Evolutionary conservation across 2,329 filamentous ascomycete species (phyloP), one percentile per base, ranked within the genome.

Genomic region (Alternaria sp.): DNA sequence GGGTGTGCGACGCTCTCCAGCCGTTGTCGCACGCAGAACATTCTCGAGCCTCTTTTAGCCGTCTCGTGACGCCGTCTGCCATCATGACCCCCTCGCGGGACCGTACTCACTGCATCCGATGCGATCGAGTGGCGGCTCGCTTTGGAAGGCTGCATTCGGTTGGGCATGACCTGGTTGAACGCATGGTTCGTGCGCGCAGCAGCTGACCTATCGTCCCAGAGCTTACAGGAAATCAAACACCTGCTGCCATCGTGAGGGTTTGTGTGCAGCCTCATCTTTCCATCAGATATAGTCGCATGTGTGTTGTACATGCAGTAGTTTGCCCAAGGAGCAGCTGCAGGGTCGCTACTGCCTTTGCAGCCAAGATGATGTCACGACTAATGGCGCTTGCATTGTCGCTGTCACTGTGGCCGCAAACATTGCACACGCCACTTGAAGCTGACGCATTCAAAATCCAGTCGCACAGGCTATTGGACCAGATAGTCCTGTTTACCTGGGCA

Each of bases 311-410:
- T 53, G 20, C 49, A 18, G 18, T 45, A 26, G 33, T 21, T n/a
- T 61, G 26, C 37, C 37, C 44, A 55, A 46, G 30, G 18, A 28
- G 55, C 37, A 43, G 37, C 58, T 55, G 58, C 58, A 58, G 26
- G 37, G 30, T 60, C 60, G 33, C 59, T 60, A 51, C 60, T 44
- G 55, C 60, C 55, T 45, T 49, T 60, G 43, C 58, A 57, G 43
- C 28, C 45, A 55, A 23, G 63, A 75, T 75, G 73, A 75, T 75
- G 73, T 75, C 73, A 75, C 67, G 67, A 75, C 72, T 74, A 61
- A 30, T 50, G 41, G 33, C 41, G 26, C 49, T 63, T 55, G 49
- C 49, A 41, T 23, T 15, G 28, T 33, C 33, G 23, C 28, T 15
- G 25, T 26, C 18, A 49, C 28, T 15, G 25, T 26, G 20, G 44